These are phyloP conservation scores for Alternaria sp. DNA, from an alignment of 2,329 filamentous ascomycete species.

Conservation along the genomic window DNA sequence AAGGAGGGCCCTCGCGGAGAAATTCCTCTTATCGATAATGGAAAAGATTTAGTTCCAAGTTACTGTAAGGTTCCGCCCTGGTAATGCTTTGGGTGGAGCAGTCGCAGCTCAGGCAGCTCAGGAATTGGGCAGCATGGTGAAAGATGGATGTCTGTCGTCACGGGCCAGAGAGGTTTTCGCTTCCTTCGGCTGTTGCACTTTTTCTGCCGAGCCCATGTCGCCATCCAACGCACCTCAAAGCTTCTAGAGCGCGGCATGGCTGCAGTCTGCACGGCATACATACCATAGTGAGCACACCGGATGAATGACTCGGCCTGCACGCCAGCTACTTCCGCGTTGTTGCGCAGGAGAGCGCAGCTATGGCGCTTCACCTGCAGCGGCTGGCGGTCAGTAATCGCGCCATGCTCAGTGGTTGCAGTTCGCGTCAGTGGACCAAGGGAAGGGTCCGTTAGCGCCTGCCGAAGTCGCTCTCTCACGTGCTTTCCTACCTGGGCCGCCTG, in stretches of 20 bases:
- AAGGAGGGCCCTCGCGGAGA: slow-evolving; percentile 10
- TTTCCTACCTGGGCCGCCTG: neutral
- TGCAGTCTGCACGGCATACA: neutral
- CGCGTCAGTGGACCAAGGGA: slow-evolving; percentile 2
- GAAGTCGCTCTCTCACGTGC: slow-evolving; percentile 22
- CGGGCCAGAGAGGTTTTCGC: slow-evolving; percentile 35
- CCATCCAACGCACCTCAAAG: neutral
- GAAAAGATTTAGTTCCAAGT: slow-evolving; percentile 4
- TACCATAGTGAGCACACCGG: neutral
- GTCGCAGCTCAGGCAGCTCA: slow-evolving; percentile 23
- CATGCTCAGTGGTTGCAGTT: slow-evolving; percentile 12
- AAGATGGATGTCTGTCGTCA: slow-evolving; percentile 22
- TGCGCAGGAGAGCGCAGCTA: neutral
- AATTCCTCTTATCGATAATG: slow-evolving; percentile 11
- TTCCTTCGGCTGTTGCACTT: slow-evolving; percentile 10
- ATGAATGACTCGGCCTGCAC: neutral
- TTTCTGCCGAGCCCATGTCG: slow-evolving; percentile 10
- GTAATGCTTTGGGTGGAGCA: slow-evolving; percentile 31
- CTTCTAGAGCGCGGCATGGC: neutral
- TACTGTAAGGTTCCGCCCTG: slow-evolving; percentile 15
- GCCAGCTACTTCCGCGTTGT: neutral
- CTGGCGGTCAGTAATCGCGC: slow-evolving; percentile 11
- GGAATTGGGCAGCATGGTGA: slow-evolving; percentile 45
- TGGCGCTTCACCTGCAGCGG: neutral
- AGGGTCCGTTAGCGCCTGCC: slow-evolving; percentile 11